Conservation (phyloP, 2,329 filamentous ascomycete genomes). For the Waltergamsia citrina region DNA sequence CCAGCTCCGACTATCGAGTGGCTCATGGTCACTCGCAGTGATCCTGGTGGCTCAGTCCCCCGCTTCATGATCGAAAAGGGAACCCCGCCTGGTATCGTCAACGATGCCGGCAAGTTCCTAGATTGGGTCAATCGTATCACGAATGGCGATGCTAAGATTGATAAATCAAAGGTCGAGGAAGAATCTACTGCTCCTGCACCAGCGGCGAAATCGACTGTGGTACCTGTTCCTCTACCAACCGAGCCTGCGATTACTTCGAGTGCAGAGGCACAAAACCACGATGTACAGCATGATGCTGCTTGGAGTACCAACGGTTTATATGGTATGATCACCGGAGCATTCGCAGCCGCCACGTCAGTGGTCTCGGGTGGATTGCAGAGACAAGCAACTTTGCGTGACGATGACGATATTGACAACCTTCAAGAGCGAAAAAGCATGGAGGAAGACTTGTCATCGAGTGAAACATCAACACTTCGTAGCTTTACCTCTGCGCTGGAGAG, state of each 20-base stretch:
- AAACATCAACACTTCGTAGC: constrained; percentile 35
- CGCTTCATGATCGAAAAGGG: constrained; percentile 87
- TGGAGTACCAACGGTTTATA: constrained; percentile 38
- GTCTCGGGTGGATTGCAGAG: constrained; percentile 25
- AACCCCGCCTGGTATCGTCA: constrained; percentile 71
- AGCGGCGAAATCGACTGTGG: no score
- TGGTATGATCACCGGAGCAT: constrained; percentile 43
- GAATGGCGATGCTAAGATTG: constrained; percentile 12
- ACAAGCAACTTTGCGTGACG: constrained; percentile 16
- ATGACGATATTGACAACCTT: constrained; percentile 14
- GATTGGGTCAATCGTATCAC: constrained; percentile 53
- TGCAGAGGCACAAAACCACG: neutral
- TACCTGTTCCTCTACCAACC: no score
- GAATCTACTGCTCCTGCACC: constrained; percentile 1
- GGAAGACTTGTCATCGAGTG: constrained; percentile 22
- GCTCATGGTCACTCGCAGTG: constrained; percentile 86
- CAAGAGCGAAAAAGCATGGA: constrained; percentile 12
- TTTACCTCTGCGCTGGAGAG: constrained; percentile 38
- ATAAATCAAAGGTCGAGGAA: constrained; percentile 4
- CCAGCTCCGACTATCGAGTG: constrained; percentile 57
- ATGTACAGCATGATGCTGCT: neutral
- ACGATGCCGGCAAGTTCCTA: constrained; percentile 72
- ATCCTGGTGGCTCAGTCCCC: constrained; percentile 81
- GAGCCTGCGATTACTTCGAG: neutral
- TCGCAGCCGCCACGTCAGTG: constrained; percentile 38